phyloP scores from a whole-genome alignment of 1,139 yeast genomes.

The Saccharomyces hybrid region DNA sequence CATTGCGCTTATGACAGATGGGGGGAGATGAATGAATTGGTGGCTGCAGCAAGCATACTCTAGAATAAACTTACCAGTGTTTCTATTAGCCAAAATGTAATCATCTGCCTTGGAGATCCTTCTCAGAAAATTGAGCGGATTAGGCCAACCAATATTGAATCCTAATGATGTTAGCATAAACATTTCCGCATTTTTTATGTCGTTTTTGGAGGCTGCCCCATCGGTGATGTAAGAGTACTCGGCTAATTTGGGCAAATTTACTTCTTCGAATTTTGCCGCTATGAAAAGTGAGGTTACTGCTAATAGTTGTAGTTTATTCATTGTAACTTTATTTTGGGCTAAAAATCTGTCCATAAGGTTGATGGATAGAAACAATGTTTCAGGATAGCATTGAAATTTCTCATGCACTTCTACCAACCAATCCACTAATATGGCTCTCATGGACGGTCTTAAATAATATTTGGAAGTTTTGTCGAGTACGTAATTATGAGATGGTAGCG shows the following conservation, averaged over 20 bases:
- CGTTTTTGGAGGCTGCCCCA: conserved; percentile 71
- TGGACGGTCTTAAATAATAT: conserved; percentile 64
- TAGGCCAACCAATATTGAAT: conserved; percentile 82
- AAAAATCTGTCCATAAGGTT: conserved; percentile 86
- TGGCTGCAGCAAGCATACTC: conserved; percentile 78
- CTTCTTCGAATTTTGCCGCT: conserved; percentile 95
- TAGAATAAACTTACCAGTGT: conserved; percentile 79
- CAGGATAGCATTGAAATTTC: conserved; percentile 78
- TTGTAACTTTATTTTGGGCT: conserved; percentile 66
- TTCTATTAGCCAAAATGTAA: conserved; percentile 81
- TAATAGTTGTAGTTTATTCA: conserved; percentile 75
- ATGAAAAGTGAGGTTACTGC: conserved; percentile 86
- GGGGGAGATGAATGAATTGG: conserved; percentile 63
- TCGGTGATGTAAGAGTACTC: conserved; percentile 90
- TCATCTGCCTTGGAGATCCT: conserved; percentile 92
- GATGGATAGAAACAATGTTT: conserved; percentile 77
- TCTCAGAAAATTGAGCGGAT: conserved; percentile 88
- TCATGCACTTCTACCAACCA: conserved; percentile 93
- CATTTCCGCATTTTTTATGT: conserved; percentile 80
- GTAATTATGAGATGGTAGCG: conserved; percentile 69
- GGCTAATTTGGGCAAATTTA: conserved; percentile 79
- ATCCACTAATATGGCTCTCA: conserved; percentile 83
- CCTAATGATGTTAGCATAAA: conserved; percentile 66
- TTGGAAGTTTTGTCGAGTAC: conserved; percentile 34
- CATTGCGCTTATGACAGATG: conserved; percentile 78